Evolutionary conservation across 352 stramenopile species (phyloP), one percentile per base, ranked within the genome.

Genomic region (Phytophthora fragariae): DNA sequence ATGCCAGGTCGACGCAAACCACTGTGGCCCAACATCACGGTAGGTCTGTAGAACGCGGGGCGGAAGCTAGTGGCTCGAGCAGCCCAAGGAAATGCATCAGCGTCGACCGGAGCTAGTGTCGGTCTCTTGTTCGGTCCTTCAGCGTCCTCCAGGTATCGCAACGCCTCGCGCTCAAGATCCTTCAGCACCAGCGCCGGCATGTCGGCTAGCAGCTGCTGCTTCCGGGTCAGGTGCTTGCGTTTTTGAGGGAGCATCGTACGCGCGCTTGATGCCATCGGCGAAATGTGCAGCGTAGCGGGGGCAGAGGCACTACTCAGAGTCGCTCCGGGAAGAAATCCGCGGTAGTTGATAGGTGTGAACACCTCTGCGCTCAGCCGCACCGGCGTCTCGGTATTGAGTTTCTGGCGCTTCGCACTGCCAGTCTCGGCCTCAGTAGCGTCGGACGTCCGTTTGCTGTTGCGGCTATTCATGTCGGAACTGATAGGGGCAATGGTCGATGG

Each of bases 21-120:
- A 27, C 79, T 80, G 52, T 84, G 74, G 57, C 76, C 85, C 11
- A 90, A 54, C 61, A 91, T 84, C 10, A 86, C 77, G 1, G 69
- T 85, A 3, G 82, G 77, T 37, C 76, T 73, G 62, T 84, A 89
- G 24, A 87, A 89, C 10, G 85, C 74, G 5, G 79, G 80, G 29
- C 80, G 83, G 12, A 81, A 83, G 10, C 55, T 73, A 5, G 47
- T 50, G 1, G 69, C 62, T 8, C 56, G 66, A 44, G 70, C 67
- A 56, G 75, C 70, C 59, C 64, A 79, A 4, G 77, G 75, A 52
- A 84, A 88, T 14, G 65, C 61, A 55, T 80, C 77, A 8, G 55
- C 65, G 35, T 82, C 70, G 19, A 49, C 31, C 11, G 77, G 67
- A 54, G 66, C 41, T 21, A 31, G 53, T 29, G 27, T 4, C 11